Evolutionary conservation across 805 yeast genomes (phyloP).

Genomic region (Yamadazyma sp.): DNA sequence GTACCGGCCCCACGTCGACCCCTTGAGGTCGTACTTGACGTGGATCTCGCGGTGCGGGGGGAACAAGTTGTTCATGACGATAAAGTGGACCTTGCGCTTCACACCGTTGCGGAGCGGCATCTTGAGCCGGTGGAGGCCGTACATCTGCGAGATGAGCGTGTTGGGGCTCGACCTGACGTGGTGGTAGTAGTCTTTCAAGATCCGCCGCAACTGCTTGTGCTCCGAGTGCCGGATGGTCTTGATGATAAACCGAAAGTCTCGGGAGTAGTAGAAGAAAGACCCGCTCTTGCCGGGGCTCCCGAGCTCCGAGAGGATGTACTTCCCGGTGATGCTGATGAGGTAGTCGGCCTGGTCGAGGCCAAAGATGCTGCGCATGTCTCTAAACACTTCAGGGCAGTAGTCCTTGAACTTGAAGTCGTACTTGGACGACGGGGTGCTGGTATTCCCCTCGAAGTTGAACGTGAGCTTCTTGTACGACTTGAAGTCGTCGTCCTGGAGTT

Average conservation of each 20-base stretch:
- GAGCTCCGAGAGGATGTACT: conserved; percentile 84
- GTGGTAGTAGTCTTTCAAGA: conserved; percentile 70
- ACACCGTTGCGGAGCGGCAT: conserved; percentile 67
- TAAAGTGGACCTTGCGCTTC: conserved; percentile 77
- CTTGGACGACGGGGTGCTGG: conserved; percentile 87
- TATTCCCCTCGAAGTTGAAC: conserved; percentile 84
- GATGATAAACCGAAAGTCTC: conserved; percentile 91
- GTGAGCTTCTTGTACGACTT: conserved; percentile 71
- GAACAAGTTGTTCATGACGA: conserved; percentile 95
- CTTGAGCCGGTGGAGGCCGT: conserved; percentile 91
- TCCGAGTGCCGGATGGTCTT: conserved; percentile 94
- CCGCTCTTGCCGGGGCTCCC: conserved; percentile 98
- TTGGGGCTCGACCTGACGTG: conserved; percentile 85
- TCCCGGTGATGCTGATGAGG: conserved; percentile 86
- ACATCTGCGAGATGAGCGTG: conserved; percentile 90
- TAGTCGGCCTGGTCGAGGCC: conserved; percentile 96
- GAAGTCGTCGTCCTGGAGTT: conserved; percentile 71
- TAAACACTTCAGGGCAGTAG: conserved; percentile 90
- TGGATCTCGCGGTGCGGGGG: conserved; percentile 91
- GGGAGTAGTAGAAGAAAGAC: conserved; percentile 89
- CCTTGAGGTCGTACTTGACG: conserved; percentile 85
- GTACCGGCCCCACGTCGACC: conserved; percentile 81
- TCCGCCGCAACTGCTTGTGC: conserved; percentile 75
- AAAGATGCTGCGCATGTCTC: conserved; percentile 77
- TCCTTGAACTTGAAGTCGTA: conserved; percentile 97